Evolutionary conservation across 176 grass and related monocot genomes (phyloP).

Genomic region (Saccharum spontaneum): DNA sequence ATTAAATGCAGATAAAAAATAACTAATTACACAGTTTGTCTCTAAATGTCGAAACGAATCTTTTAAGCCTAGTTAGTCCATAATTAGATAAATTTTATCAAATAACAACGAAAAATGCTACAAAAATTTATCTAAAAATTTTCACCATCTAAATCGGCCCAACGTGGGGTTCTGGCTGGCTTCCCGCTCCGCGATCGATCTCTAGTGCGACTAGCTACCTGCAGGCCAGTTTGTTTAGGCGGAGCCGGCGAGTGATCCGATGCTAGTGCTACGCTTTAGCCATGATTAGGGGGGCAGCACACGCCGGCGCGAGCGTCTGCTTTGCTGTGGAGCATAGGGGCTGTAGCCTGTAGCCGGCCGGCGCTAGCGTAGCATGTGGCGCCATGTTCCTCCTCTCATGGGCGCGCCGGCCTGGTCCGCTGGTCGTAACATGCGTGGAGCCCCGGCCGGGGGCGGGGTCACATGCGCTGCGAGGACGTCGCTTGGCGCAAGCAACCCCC

Average conservation of each 20-base stretch:
- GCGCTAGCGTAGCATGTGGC: conserved; percentile 9
- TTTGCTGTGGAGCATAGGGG: neutral
- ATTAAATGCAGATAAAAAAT: too few relatives aligned
- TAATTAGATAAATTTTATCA: too few relatives aligned
- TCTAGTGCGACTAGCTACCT: neutral
- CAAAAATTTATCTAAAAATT: too few relatives aligned
- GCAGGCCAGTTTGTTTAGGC: conserved; percentile 17
- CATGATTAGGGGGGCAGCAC: conserved; percentile 36
- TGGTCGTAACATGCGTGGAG: conserved; percentile 25
- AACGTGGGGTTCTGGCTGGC: neutral
- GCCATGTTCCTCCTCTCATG: conserved; percentile 41
- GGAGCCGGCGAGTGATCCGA: conserved; percentile 48
- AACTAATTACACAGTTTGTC: too few relatives aligned
- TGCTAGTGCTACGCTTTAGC: conserved; percentile 32
- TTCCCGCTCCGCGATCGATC: neutral
- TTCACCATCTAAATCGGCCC: too few relatives aligned
- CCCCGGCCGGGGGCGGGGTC: conserved; percentile 2
- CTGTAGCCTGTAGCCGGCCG: neutral
- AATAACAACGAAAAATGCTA: too few relatives aligned
- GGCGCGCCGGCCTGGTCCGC: neutral
- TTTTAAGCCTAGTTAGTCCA: too few relatives aligned
- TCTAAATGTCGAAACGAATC: too few relatives aligned
- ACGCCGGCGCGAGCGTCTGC: neutral
- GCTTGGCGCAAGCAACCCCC: conserved; percentile 37
- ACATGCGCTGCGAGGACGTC: conserved; percentile 23